Evolutionary conservation across 345 rosid genomes (phyloP).

Genomic region (thale cress (Arabidopsis thaliana)): DNA sequence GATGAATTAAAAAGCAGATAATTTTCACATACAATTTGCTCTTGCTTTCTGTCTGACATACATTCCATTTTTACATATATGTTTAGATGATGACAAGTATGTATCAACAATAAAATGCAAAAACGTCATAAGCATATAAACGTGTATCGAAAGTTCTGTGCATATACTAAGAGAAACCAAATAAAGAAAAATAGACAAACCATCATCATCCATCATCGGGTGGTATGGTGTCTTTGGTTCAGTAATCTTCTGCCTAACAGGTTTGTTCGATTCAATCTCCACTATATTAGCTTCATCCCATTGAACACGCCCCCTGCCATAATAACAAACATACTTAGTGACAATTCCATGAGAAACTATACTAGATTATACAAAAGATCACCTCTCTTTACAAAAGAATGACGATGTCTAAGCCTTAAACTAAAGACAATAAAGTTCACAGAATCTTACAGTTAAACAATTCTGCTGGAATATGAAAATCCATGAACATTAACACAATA

Average conservation of each 20-base stretch:
- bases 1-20: neutral
- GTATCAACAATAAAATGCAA: conserved; percentile 2
- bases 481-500: neutral
- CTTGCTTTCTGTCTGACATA: neutral
- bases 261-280: conserved; percentile 96
- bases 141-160: neutral
- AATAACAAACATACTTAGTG: conserved; percentile 23
- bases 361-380: conserved; percentile 1
- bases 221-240: conserved; percentile 99
- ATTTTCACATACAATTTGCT: neutral
- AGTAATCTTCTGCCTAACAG: conserved; percentile 94
- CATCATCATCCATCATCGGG: conserved; percentile 91
- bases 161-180: conserved; percentile 18
- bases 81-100: neutral
- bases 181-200: conserved; percentile 49
- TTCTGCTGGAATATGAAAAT: conserved; percentile 20
- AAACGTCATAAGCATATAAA: neutral
- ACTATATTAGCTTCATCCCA: conserved; percentile 91
- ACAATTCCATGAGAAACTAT: conserved; percentile 13
- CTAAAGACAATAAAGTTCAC: neutral
- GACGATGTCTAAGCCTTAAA: neutral
- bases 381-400: neutral
- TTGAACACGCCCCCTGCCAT: conserved; percentile 66
- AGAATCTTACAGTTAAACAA: neutral
- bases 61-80: neutral